Conservation (phyloP, 306 rosid genomes). For the Mimosa pudica region DNA sequence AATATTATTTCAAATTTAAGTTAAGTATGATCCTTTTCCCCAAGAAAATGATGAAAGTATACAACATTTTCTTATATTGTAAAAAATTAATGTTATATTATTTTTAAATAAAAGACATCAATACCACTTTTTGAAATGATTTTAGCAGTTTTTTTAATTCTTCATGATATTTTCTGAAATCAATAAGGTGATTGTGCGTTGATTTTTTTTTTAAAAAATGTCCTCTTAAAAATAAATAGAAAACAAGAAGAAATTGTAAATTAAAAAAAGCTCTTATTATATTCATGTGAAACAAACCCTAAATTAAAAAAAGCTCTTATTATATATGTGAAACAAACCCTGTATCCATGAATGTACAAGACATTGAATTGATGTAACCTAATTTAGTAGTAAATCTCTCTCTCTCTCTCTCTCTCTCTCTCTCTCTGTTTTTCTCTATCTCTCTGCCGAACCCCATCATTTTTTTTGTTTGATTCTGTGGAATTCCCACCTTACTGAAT, state of each 20-base stretch:
- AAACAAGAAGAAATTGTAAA: not conserved
- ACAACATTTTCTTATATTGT: not conserved
- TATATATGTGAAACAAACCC: not conserved
- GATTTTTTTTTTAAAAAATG: not conserved
- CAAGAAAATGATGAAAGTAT: not conserved
- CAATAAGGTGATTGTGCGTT: not conserved
- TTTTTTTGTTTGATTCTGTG: slow-evolving; percentile 21
- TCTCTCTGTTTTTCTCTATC: not conserved
- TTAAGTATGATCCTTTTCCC: not conserved
- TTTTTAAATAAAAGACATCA: not conserved
- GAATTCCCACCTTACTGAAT: not conserved
- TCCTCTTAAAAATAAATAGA: not conserved
- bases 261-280: not conserved
- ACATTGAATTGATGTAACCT: slow-evolving; percentile 34
- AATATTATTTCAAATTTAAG: not conserved
- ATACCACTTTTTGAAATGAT: not conserved
- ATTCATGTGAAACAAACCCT: not conserved
- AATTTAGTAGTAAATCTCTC: not conserved
- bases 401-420: not conserved
- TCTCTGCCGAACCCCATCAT: slow-evolving; percentile 8
- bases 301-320: not conserved
- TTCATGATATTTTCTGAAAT: not conserved
- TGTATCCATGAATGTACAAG: not conserved
- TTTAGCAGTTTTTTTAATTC: not conserved
- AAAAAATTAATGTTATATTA: not conserved